Percentiles rank a stretch among this genome's conserved stretches.
Conservation (phyloP, 495 filamentous ascomycete species). For the Neurospora tetrasperma region DNA sequence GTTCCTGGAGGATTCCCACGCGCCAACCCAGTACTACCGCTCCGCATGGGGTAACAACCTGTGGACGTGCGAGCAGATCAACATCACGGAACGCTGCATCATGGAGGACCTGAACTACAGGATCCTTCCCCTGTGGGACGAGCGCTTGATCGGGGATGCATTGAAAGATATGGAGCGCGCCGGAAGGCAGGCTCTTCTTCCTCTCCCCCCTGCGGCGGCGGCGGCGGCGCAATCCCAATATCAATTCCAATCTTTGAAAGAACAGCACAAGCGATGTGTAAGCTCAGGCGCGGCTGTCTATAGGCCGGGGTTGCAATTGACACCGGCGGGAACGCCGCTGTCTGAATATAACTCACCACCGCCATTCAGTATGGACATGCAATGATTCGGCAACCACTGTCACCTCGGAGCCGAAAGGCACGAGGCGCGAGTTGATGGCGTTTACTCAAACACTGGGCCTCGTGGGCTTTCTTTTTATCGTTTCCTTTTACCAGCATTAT, state of each 20-base stretch:
- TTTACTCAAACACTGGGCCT: not conserved
- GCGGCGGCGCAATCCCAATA: conserved; percentile 10
- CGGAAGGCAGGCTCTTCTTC: conserved; percentile 24
- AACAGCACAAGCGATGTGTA: conserved; percentile 29
- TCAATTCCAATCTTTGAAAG: conserved; percentile 8
- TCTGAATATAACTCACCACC: conserved; percentile 13
- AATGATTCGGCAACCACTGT: not conserved
- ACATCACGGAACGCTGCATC: conserved; percentile 43
- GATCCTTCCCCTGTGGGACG: conserved; percentile 41
- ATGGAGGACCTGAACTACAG: conserved; percentile 45
- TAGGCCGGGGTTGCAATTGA: conserved; percentile 29
- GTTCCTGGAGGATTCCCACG: conserved; percentile 41
- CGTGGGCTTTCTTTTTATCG: not conserved
- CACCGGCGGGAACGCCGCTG: conserved; percentile 30
- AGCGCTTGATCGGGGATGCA: conserved; percentile 36
- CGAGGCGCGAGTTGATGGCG: not conserved
- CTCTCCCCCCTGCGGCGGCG: conserved; percentile 7
- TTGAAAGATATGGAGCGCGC: conserved; percentile 45
- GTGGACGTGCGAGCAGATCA: conserved; percentile 45
- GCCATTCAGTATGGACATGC: not conserved
- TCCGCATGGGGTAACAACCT: conserved; percentile 34
- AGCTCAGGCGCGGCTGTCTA: conserved; percentile 29
- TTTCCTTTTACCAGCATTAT: not conserved
- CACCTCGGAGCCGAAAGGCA: conserved; percentile 1
- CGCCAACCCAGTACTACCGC: conserved; percentile 33